Evolutionary conservation across 306 rosid species (phyloP).

Genomic region (Malus sylvestris): DNA sequence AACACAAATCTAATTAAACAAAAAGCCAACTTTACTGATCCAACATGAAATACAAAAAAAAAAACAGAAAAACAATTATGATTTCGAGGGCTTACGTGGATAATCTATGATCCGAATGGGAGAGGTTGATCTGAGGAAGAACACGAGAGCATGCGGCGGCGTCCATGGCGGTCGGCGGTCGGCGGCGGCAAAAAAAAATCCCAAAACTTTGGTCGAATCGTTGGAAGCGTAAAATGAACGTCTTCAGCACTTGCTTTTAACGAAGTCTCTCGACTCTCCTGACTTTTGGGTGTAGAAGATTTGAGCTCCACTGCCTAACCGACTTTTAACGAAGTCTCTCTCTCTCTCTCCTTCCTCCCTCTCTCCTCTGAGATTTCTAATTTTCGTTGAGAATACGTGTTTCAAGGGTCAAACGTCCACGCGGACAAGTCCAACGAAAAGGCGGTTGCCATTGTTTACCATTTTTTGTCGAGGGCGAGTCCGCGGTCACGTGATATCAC

Average conservation of each 20-base stretch:
- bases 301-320: neutral
- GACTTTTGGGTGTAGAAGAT: neutral
- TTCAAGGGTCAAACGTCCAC: neutral
- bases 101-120: conserved; percentile 21
- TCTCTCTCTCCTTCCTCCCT: neutral
- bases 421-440: neutral
- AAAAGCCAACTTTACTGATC: neutral
- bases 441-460: neutral
- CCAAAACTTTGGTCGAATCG: neutral
- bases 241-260: neutral
- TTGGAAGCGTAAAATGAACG: neutral
- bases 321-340: no score
- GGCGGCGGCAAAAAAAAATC: neutral
- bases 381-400: neutral
- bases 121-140: conserved; percentile 14
- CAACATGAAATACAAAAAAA: neutral
- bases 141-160: conserved; percentile 28
- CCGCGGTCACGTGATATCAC: neutral
- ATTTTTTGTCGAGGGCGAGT: neutral
- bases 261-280: neutral
- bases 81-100: conserved; percentile 35
- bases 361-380: neutral
- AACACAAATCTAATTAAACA: neutral
- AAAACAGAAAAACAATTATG: neutral
- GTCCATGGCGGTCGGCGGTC: conserved; percentile 30